These are phyloP conservation scores for Cyclanthera cordifolia DNA, from an alignment of 306 rosid genomes.

Conservation along the genomic window DNA sequence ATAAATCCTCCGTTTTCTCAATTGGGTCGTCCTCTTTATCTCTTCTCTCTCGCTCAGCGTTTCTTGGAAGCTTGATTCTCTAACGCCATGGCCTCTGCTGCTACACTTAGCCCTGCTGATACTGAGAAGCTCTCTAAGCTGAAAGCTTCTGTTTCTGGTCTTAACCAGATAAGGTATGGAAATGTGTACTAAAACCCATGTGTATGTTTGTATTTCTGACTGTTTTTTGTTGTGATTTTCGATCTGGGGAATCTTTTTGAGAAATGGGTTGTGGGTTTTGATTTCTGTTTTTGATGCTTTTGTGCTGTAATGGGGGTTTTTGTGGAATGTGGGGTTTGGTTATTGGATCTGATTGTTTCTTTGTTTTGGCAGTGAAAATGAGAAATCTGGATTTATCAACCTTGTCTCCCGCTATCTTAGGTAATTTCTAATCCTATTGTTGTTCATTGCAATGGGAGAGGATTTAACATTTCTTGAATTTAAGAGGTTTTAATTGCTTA, in stretches of 20 bases:
- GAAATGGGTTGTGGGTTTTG: neutral
- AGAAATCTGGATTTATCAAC: conserved; percentile 78
- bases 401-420: conserved; percentile 87
- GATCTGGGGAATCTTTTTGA: conserved; percentile 2
- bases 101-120: conserved; percentile 37
- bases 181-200: neutral
- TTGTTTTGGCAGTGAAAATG: conserved; percentile 47
- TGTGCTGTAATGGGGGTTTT: neutral
- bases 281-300: neutral
- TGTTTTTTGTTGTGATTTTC: neutral
- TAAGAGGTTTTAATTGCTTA: neutral
- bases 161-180: conserved; percentile 64
- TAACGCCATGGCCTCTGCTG: conserved; percentile 41
- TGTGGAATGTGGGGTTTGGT: conserved; percentile 2
- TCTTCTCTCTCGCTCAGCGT: neutral
- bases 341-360: conserved; percentile 16
- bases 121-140: conserved; percentile 45
- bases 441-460: neutral
- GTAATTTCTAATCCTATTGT: conserved; percentile 22
- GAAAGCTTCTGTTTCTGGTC: conserved; percentile 50
- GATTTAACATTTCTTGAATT: neutral
- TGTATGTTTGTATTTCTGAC: neutral
- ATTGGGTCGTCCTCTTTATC: neutral
- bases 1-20: neutral
- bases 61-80: conserved; percentile 13